Evolutionary conservation across 768 basidiomycete genomes (phyloP).

Genomic region (Solioccasus polychromus): DNA sequence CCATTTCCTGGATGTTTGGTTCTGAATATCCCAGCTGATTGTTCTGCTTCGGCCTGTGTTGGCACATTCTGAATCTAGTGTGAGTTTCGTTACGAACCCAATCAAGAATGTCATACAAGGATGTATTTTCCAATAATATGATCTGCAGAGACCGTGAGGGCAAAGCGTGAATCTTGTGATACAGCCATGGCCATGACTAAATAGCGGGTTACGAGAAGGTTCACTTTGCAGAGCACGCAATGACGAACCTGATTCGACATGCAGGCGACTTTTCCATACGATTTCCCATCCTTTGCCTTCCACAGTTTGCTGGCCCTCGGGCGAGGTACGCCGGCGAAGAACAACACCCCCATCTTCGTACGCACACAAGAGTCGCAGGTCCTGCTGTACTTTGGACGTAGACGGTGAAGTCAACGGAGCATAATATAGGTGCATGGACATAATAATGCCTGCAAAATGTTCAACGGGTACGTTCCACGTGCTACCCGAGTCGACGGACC

Average conservation of each 20-base stretch:
- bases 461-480: neutral
- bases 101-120: constrained; percentile 35
- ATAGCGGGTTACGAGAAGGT: too few species aligned
- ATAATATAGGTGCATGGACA: constrained; percentile 75
- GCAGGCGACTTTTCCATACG: constrained; percentile 63
- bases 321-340: constrained; percentile 49
- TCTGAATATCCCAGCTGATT: constrained; percentile 37
- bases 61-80: neutral
- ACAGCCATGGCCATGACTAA: constrained; percentile 87
- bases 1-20: constrained; percentile 82
- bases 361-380: constrained; percentile 64
- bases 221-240: neutral
- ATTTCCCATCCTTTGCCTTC: constrained; percentile 74
- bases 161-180: constrained; percentile 53
- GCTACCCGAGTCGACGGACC: constrained; percentile 38
- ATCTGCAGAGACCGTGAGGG: constrained; percentile 83
- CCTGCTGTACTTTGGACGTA: constrained; percentile 28
- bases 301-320: constrained; percentile 41
- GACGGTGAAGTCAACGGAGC: constrained; percentile 30
- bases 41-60: constrained; percentile 19
- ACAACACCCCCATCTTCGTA: constrained; percentile 91
- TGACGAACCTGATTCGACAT: constrained; percentile 68
- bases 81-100: neutral
- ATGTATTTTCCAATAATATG: constrained; percentile 70
- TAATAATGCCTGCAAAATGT: constrained; percentile 69